Conservation (phyloP, 495 filamentous ascomycete species). For the Symbiotaphrina buchneri region DNA sequence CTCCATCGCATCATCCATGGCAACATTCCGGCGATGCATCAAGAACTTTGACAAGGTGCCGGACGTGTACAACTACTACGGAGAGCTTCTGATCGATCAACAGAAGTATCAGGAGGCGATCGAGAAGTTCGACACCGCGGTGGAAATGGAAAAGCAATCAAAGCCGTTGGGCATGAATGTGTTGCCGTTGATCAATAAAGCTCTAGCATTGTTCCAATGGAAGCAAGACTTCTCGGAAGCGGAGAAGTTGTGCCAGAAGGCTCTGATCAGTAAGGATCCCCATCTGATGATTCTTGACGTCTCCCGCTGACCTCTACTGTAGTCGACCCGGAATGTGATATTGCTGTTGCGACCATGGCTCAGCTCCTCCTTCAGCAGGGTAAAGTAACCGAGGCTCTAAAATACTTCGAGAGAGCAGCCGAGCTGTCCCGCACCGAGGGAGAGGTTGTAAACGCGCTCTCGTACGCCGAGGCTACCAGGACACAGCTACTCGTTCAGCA, state of each 20-base stretch:
- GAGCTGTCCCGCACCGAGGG: constrained; percentile 89
- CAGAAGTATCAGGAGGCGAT: constrained; percentile 87
- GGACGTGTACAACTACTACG: constrained; percentile 99
- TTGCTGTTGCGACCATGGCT: constrained; percentile 97
- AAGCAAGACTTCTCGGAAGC: constrained; percentile 90
- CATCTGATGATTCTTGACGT: constrained; percentile 2
- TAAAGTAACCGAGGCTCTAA: constrained; percentile 84
- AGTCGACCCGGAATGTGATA: constrained; percentile 98
- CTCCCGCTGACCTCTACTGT: constrained; percentile 11
- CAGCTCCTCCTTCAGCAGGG: constrained; percentile 96
- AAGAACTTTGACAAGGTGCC: constrained; percentile 96
- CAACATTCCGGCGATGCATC: constrained; percentile 88
- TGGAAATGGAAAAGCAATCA: constrained; percentile 89
- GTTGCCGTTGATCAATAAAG: constrained; percentile 94
- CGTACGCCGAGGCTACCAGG: constrained; percentile 89
- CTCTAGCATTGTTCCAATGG: constrained; percentile 90
- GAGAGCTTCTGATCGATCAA: constrained; percentile 94
- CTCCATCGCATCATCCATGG: constrained; percentile 91
- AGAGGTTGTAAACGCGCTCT: constrained; percentile 88
- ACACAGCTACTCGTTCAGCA: constrained; percentile 87
- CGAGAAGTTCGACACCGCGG: constrained; percentile 92
- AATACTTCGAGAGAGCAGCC: constrained; percentile 91
- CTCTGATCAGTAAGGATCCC: constrained; percentile 68
- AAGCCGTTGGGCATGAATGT: constrained; percentile 95
- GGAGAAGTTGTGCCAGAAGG: constrained; percentile 91